phyloP scores from a whole-genome alignment of 2,329 filamentous ascomycete species.

The Scolecobasidium constrictum region DNA sequence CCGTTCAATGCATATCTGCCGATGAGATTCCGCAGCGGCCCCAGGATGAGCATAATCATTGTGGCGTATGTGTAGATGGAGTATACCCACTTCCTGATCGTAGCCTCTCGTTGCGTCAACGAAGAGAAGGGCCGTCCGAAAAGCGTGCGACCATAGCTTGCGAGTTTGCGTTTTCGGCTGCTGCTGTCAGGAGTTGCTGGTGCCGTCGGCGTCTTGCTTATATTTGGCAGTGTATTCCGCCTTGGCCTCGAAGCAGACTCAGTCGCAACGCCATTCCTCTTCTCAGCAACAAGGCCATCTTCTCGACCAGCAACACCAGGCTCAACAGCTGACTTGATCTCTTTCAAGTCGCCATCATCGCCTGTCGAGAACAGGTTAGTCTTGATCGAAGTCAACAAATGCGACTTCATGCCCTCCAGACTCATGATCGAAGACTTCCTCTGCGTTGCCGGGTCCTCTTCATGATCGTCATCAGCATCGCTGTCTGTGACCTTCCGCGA shows the following conservation, averaged over 20 bases:
- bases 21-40: slow-evolving; percentile 63
- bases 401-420: slow-evolving; percentile 19
- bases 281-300: not conserved
- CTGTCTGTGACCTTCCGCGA: slow-evolving; percentile 22
- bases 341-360: not conserved
- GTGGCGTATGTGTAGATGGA: slow-evolving; percentile 65
- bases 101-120: slow-evolving; percentile 69
- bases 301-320: too few relatives aligned
- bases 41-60: slow-evolving; percentile 54
- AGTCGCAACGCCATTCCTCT: not conserved
- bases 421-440: slow-evolving; percentile 15
- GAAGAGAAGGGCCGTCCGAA: slow-evolving; percentile 57
- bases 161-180: not conserved
- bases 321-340: too few relatives aligned
- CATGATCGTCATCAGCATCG: slow-evolving; percentile 36
- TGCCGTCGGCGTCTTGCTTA: not conserved
- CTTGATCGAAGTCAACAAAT: slow-evolving; percentile 16
- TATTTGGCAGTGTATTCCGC: slow-evolving; percentile 9
- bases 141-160: not conserved
- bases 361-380: slow-evolving; percentile 10
- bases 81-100: slow-evolving; percentile 70
- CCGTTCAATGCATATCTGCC: slow-evolving; percentile 53
- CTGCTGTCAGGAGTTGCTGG: not conserved
- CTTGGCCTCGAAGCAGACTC: not conserved
- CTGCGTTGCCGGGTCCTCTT: slow-evolving; percentile 9